Conservation (phyloP, 805 yeast genomes). For the Wickerhamiella galacta region DNA sequence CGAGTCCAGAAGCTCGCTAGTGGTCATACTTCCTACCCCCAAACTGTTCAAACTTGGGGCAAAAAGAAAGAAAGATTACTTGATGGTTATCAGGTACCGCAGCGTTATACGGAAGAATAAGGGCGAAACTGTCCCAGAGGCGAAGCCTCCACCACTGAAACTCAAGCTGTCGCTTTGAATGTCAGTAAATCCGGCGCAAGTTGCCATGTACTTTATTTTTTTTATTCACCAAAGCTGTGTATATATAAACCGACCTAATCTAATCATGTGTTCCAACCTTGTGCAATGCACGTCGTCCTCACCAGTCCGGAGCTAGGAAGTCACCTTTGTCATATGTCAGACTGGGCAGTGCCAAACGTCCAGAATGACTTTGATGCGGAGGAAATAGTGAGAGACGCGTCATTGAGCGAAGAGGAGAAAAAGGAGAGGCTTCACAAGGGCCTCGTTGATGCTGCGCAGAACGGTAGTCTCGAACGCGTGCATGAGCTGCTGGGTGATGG, state of each 20-base stretch:
- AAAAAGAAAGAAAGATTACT: conserved; percentile 25
- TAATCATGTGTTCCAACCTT: no score
- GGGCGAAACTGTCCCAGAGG: conserved; percentile 13
- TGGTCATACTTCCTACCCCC: conserved; percentile 53
- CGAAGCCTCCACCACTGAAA: conserved; percentile 3
- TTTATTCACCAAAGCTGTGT: no score
- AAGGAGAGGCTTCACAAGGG: conserved; percentile 16
- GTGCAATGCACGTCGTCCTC: no score
- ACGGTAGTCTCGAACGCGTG: conserved; percentile 20
- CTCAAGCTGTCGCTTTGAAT: conserved; percentile 1
- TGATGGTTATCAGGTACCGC: conserved; percentile 33
- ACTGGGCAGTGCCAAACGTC: neutral
- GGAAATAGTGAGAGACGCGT: conserved; percentile 12
- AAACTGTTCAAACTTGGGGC: conserved; percentile 51
- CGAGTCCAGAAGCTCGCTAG: conserved; percentile 39
- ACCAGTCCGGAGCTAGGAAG: no score
- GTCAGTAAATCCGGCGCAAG: neutral
- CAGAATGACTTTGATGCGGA: conserved; percentile 12
- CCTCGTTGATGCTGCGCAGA: conserved; percentile 22
- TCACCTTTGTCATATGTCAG: conserved; percentile 1
- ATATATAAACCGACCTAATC: no score
- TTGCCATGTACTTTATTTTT: neutral
- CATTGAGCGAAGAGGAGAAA: conserved; percentile 10
- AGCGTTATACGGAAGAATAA: conserved; percentile 19
- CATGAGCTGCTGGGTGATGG: conserved; percentile 18